Evolutionary conservation across 805 yeast genomes (phyloP).

Genomic region (Ogataea thermomethanolica): DNA sequence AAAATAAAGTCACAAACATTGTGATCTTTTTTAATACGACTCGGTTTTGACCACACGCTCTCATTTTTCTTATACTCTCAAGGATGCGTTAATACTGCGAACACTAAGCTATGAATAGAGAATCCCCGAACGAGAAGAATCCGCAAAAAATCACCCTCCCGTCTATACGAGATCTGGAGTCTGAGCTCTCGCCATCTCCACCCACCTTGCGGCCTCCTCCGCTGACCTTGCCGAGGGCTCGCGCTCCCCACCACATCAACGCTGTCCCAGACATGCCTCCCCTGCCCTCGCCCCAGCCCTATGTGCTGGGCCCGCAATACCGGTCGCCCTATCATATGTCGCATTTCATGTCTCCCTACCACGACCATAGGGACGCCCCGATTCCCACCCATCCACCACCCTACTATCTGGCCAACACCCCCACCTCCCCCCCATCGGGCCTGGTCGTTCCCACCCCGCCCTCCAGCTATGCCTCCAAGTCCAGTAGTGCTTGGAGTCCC

Average conservation of each 20-base stretch:
- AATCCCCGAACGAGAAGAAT: not conserved
- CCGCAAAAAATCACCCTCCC: constrained; percentile 15
- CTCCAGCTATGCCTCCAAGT: constrained; percentile 15
- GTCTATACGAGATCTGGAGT: constrained; percentile 13
- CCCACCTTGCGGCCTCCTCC: constrained; percentile 1
- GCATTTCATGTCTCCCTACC: too few relatives aligned
- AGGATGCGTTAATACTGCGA: too few relatives aligned
- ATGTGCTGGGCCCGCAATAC: not conserved
- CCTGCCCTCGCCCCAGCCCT: not conserved
- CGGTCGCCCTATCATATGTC: too few relatives aligned
- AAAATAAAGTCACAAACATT: not conserved
- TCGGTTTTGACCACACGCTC: too few relatives aligned
- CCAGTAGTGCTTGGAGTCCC: constrained; percentile 67
- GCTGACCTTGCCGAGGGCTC: not conserved
- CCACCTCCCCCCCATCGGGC: not conserved
- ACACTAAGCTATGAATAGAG: constrained; percentile 1
- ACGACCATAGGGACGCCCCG: too few relatives aligned
- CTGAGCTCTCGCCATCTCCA: constrained; percentile 9
- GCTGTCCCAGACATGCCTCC: constrained; percentile 2
- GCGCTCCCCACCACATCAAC: constrained; percentile 1
- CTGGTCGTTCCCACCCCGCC: not conserved
- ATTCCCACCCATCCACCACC: not conserved
- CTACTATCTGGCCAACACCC: not conserved
- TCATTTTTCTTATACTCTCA: too few relatives aligned
- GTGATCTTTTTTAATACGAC: too few relatives aligned